Base-by-base conservation (phyloP, 257 asterid species). In the Sherardia arvensis region DNA sequence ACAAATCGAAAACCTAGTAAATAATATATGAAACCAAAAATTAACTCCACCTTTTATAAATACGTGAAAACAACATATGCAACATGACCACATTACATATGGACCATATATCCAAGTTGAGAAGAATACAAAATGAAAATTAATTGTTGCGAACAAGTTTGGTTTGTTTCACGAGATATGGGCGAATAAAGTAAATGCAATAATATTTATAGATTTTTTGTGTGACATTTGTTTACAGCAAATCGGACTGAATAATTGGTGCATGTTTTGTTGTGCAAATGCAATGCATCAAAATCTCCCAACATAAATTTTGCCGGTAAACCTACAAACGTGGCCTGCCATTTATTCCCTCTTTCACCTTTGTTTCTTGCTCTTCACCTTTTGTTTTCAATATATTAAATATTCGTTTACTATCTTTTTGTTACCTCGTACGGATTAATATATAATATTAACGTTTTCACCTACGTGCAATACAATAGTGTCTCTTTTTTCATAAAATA, bases 91-190 rank as follows among this genome's bases (percentile, higher is more conserved):
- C 34, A 32, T 32, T 4, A 4, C 34, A 32, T 32, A 32, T 32
- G n/a, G n/a, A n/a, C 43, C 43, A 32, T n/a, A 34, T 34, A 34
- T 7, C 59, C 30, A 55, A 45, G 58, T 28, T n/a, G 27, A 4
- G 33, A 3, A 62, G 28, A 45, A 20, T 45, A 43, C 4, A 0
- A 62, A 25, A n/a, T n/a, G n/a, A n/a, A 15, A 45, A 28, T 45
- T 62, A 23, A 17, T 15, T 43, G 12, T 22, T 1, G 6, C 1
- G 51, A 15, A 43, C 15, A 25, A 2, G 36, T 62, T 26, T 23
- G 51, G 51, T 43, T 49, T 49, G 51, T 62, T 6, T 62, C 67
- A 62, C 43, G 67, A 27, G 66, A 6, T 26, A 43, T 43, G 28
- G 18, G n/a, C 12, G 67, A 64, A 36, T 29, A 10, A 27, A 27